These are phyloP conservation scores for Colletotrichum tamarilloi DNA, from an alignment of 2,329 filamentous ascomycete species.

Conservation along the genomic window DNA sequence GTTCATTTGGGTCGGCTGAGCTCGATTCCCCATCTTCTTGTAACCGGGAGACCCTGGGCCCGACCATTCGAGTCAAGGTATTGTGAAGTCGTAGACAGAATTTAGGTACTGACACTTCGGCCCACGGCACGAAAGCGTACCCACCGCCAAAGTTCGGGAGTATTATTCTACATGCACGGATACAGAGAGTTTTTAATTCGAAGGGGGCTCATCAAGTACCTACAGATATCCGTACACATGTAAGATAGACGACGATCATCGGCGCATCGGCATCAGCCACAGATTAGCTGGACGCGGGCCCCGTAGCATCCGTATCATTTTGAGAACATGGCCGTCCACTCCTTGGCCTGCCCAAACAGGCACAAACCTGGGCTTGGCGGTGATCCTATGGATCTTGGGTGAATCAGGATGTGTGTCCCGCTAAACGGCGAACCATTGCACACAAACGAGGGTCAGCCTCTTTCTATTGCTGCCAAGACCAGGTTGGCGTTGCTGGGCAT, in stretches of 20 bases:
- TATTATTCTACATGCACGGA: not conserved
- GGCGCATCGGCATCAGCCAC: not conserved
- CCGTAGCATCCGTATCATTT: not conserved
- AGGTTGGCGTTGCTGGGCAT: slow-evolving; percentile 2
- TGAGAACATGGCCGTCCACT: not conserved
- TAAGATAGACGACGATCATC: not conserved
- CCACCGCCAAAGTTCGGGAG: not conserved
- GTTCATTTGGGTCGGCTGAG: not conserved
- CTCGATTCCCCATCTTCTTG: not conserved
- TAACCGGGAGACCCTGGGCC: not conserved
- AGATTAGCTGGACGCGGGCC: not conserved
- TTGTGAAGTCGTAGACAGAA: not conserved
- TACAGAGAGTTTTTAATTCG: not conserved
- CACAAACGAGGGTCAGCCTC: not conserved
- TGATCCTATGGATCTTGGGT: not conserved
- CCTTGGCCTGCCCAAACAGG: slow-evolving; percentile 8
- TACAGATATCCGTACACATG: not conserved
- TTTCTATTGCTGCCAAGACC: not conserved
- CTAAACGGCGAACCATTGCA: not conserved
- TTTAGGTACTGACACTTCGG: not conserved
- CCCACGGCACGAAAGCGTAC: not conserved
- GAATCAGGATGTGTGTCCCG: not conserved
- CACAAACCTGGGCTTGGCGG: not conserved
- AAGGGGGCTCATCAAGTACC: not conserved
- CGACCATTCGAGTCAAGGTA: not conserved